Evolutionary conservation across 2,329 filamentous ascomycete genomes (phyloP).

Genomic region (Hymenoscyphus albidus): DNA sequence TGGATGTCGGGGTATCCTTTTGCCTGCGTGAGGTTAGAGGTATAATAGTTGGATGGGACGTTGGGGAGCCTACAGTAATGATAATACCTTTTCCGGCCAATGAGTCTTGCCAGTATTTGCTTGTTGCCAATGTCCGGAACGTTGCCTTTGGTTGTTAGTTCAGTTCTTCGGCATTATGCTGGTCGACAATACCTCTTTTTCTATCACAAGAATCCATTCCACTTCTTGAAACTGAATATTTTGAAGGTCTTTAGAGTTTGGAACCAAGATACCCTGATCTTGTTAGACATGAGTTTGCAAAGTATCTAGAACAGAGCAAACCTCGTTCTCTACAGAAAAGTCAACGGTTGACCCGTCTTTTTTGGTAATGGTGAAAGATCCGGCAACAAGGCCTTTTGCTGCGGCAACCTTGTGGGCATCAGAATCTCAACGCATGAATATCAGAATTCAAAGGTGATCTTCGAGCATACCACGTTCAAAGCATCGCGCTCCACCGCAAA

Average conservation of each 20-base stretch:
- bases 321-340: constrained; percentile 40
- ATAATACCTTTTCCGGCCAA: constrained; percentile 56
- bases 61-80: constrained; percentile 53
- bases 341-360: constrained; percentile 42
- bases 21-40: constrained; percentile 46
- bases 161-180: constrained; percentile 8
- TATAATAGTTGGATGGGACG: neutral
- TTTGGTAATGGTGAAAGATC: constrained; percentile 48
- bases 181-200: constrained; percentile 62
- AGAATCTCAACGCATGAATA: neutral
- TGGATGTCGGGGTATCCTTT: constrained; percentile 79
- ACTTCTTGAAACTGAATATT: constrained; percentile 46
- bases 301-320: constrained; percentile 22
- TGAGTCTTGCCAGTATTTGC: constrained; percentile 50
- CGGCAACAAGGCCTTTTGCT: constrained; percentile 67
- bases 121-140: constrained; percentile 62
- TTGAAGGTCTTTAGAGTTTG: constrained; percentile 47
- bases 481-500: constrained; percentile 59
- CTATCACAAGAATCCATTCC: constrained; percentile 68
- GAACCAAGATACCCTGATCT: constrained; percentile 55
- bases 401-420: constrained; percentile 57
- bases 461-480: constrained; percentile 62
- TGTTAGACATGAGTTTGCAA: constrained; percentile 31
- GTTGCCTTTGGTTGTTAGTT: constrained; percentile 55
- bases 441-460: neutral